A percentile compares a stretch with the other conserved stretches of the same genome.
These are phyloP conservation scores for Phytophthora fragariae DNA, from an alignment of 352 stramenopile species.

Conservation along the genomic window DNA sequence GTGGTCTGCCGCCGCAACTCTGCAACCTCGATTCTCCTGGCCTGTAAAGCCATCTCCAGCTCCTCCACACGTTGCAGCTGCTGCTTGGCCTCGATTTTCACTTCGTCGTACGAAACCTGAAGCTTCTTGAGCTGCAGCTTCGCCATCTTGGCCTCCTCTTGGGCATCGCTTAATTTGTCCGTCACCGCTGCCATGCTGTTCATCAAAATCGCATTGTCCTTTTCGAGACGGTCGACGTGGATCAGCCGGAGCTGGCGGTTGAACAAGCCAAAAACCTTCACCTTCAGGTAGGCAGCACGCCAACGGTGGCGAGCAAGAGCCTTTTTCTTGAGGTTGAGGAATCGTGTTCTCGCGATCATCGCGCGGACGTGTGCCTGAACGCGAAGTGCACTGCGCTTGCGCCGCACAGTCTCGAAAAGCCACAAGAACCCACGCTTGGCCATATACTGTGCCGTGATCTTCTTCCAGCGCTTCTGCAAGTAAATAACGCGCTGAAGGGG, in stretches of 20 bases:
- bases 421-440: conserved; percentile 86
- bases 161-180: conserved; percentile 44
- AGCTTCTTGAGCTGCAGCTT: conserved; percentile 66
- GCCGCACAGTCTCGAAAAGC: conserved; percentile 71
- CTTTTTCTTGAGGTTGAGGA: conserved; percentile 69
- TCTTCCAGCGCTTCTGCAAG: conserved; percentile 88
- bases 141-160: conserved; percentile 55
- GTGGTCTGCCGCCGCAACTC: conserved; percentile 52
- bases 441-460: conserved; percentile 73
- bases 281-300: conserved; percentile 72
- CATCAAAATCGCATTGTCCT: conserved; percentile 62
- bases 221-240: conserved; percentile 77
- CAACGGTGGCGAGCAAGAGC: conserved; percentile 73
- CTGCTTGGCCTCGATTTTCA: conserved; percentile 60
- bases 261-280: conserved; percentile 63
- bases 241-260: conserved; percentile 67
- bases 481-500: conserved; percentile 86
- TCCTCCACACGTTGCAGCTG: conserved; percentile 65
- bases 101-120: conserved; percentile 62
- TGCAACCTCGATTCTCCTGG: conserved; percentile 54
- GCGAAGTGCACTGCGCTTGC: conserved; percentile 66
- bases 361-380: conserved; percentile 74
- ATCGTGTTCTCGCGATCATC: conserved; percentile 73
- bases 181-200: conserved; percentile 50
- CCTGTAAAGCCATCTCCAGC: conserved; percentile 68